These are phyloP conservation scores for Speleostelium caveatum DNA, from an alignment of 78 protist species.

Conservation along the genomic window DNA sequence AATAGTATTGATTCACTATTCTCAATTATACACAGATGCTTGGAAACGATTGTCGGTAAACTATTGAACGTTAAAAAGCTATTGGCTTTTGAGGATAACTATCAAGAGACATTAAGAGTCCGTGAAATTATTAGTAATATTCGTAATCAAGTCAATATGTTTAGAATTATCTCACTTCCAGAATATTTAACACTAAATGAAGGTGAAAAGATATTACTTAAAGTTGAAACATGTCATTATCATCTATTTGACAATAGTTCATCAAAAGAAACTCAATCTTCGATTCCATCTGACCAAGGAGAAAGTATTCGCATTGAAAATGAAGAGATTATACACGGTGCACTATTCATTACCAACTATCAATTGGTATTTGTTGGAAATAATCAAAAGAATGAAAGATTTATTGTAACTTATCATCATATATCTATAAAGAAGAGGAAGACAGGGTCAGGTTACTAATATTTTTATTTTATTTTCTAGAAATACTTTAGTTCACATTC, in stretches of 20 bases:
- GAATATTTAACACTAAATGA: slow-evolving; percentile 29
- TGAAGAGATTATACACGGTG: slow-evolving; percentile 60
- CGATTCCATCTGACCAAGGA: neutral
- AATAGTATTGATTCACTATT: slow-evolving; percentile 57
- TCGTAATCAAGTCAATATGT: slow-evolving; percentile 60
- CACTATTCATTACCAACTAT: slow-evolving; percentile 43
- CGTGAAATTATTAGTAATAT: slow-evolving; percentile 69
- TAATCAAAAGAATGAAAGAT: slow-evolving; percentile 8
- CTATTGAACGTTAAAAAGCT: slow-evolving; percentile 40
- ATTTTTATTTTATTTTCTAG: too few species aligned
- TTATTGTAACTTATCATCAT: slow-evolving; percentile 10
- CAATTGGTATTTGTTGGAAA: slow-evolving; percentile 50
- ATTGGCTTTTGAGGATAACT: slow-evolving; percentile 4
- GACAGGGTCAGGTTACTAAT: too few species aligned
- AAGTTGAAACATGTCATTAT: slow-evolving; percentile 51
- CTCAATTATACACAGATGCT: slow-evolving; percentile 39
- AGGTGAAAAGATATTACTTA: slow-evolving; percentile 59
- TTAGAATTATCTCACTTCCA: slow-evolving; percentile 67
- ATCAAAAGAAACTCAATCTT: neutral
- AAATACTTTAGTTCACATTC: slow-evolving; percentile 65
- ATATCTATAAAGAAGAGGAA: too few species aligned
- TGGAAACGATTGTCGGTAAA: slow-evolving; percentile 41
- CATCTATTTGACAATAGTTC: slow-evolving; percentile 33
- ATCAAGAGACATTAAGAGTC: neutral
- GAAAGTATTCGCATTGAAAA: slow-evolving; percentile 42